A percentile compares a stretch with the other conserved stretches of the same genome.
Evolutionary conservation across 2,329 filamentous ascomycete genomes (phyloP).

Genomic region (Dothiorella sarmentorum): DNA sequence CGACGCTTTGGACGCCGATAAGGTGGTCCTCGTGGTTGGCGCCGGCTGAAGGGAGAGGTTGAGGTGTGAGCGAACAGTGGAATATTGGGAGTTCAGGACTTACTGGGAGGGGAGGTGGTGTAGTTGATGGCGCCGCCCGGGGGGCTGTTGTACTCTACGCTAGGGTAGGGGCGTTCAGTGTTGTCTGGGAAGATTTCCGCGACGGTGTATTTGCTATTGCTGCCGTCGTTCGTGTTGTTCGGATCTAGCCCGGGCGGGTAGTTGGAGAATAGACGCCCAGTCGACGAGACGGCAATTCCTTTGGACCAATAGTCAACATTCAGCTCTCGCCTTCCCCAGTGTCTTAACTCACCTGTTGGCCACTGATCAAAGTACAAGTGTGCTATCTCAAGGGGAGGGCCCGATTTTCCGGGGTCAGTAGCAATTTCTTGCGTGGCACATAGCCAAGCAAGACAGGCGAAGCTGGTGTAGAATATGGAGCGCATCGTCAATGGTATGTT

Average conservation of each 20-base stretch:
- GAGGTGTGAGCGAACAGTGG: background rate
- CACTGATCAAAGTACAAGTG: slow-evolving; percentile 53
- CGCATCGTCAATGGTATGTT: slow-evolving; percentile 2
- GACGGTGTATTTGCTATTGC: slow-evolving; percentile 46
- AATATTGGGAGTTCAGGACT: background rate
- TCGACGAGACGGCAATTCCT: slow-evolving; percentile 51
- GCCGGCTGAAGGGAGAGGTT: slow-evolving; percentile 26
- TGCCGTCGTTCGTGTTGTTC: slow-evolving; percentile 44
- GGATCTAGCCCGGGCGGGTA: slow-evolving; percentile 50
- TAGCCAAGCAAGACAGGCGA: background rate
- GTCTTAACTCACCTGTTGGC: slow-evolving; percentile 37
- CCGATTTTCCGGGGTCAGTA: slow-evolving; percentile 37
- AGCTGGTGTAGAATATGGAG: background rate
- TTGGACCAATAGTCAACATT: slow-evolving; percentile 6
- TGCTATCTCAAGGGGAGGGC: slow-evolving; percentile 46
- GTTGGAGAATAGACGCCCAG: slow-evolving; percentile 51
- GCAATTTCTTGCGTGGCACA: slow-evolving; percentile 20
- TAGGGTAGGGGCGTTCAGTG: slow-evolving; percentile 45
- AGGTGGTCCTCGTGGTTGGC: slow-evolving; percentile 50
- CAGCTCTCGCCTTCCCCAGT: background rate
- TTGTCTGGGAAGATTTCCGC: slow-evolving; percentile 45
- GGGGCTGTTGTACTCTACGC: slow-evolving; percentile 45
- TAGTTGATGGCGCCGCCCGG: slow-evolving; percentile 52
- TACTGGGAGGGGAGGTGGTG: slow-evolving; percentile 43
- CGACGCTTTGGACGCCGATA: slow-evolving; percentile 52